These are phyloP conservation scores for Hanseniaspora meyeri DNA, from an alignment of 805 yeast genomes.

Conservation along the genomic window DNA sequence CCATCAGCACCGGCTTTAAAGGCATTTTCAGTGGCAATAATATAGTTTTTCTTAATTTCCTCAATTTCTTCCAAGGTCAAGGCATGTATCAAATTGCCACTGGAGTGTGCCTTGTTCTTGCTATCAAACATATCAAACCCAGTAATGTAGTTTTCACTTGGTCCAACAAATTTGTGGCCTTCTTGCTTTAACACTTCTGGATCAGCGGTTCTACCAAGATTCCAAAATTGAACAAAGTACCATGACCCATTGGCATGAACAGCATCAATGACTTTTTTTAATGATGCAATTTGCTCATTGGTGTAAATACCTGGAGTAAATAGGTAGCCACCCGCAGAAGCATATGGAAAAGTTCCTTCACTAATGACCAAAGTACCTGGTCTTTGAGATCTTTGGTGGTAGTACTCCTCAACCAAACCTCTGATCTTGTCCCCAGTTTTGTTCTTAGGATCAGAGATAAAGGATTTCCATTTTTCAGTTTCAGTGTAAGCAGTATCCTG, in stretches of 20 bases:
- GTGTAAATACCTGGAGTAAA: conserved; percentile 38
- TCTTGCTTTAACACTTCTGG: conserved; percentile 29
- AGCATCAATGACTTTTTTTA: conserved; percentile 35
- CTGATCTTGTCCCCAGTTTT: conserved; percentile 30
- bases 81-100: conserved; percentile 19
- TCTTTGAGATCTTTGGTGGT: conserved; percentile 39
- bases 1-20: conserved; percentile 38
- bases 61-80: conserved; percentile 27
- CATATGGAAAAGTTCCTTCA: conserved; percentile 33
- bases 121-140: conserved; percentile 26
- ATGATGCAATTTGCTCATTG: conserved; percentile 35
- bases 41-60: conserved; percentile 30
- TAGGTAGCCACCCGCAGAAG: conserved; percentile 18
- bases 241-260: too few species aligned
- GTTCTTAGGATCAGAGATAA: conserved; percentile 39
- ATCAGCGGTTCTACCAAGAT: conserved; percentile 32
- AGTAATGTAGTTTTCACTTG: conserved; percentile 25
- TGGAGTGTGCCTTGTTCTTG: conserved; percentile 28
- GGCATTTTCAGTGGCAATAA: conserved; percentile 33
- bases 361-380: conserved; percentile 47
- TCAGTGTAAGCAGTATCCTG: conserved; percentile 39
- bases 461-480: conserved; percentile 44
- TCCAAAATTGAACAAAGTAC: conserved; percentile 42
- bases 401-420: conserved; percentile 37
- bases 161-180: conserved; percentile 31